A percentile compares a stretch with the other conserved stretches of the same genome.
These are phyloP conservation scores for Fusarium buharicum DNA, from an alignment of 2,329 filamentous ascomycete genomes.

Conservation along the genomic window DNA sequence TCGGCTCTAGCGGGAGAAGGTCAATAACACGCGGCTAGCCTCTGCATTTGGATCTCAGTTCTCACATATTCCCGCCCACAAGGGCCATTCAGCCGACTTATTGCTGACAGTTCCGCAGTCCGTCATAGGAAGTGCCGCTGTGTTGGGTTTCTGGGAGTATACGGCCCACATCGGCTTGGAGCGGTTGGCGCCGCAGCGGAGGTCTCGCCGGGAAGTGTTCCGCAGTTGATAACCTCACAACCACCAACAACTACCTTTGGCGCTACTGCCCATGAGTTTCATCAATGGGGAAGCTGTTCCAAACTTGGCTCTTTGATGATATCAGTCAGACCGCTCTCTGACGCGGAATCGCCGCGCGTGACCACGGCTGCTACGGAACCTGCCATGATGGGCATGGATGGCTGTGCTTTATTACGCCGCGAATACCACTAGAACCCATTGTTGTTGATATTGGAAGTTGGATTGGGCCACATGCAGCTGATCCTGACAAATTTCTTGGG, in stretches of 20 bases:
- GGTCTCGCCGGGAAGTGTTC: constrained; percentile 45
- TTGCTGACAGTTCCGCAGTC: constrained; percentile 37
- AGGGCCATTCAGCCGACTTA: constrained; percentile 32
- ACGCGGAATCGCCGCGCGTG: constrained; percentile 43
- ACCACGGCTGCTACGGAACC: constrained; percentile 20
- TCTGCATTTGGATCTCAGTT: constrained; percentile 15
- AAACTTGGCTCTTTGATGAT: constrained; percentile 40
- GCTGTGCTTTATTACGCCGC: constrained; percentile 37
- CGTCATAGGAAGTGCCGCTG: constrained; percentile 22
- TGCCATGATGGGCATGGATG: constrained; percentile 33
- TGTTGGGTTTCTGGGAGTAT: constrained; percentile 19
- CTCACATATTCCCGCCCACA: constrained; percentile 7
- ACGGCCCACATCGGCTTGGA: constrained; percentile 56
- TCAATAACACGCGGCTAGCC: constrained; percentile 11
- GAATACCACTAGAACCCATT: constrained; percentile 35
- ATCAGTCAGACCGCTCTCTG: constrained; percentile 41
- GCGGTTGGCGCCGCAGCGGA: constrained; percentile 51
- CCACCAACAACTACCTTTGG: constrained; percentile 36
- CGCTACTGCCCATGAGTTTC: constrained; percentile 37
- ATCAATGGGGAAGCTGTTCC: constrained; percentile 23
- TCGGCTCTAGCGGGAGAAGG: constrained; percentile 37
- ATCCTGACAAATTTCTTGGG: constrained; percentile 38
- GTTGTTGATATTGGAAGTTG: constrained; percentile 17
- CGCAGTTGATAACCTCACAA: constrained; percentile 42
- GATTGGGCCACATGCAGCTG: constrained; percentile 18